Percentiles rank a stretch among this genome's conserved stretches.
Conservation (phyloP, 441 rosid species). For the Arabidopsis lyrata region DNA sequence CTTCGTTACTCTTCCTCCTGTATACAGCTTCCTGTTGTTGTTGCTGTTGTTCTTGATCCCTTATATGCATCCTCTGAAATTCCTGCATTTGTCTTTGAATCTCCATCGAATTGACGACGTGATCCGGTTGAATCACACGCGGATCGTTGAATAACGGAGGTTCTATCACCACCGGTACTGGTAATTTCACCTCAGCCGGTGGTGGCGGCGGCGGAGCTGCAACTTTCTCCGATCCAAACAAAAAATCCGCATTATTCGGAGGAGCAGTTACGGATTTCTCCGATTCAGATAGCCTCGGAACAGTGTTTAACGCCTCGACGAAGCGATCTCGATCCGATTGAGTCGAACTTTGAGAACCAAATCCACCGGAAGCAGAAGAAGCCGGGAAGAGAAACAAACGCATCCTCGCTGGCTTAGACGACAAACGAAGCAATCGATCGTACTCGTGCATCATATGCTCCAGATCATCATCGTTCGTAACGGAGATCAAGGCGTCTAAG, state of each 20-base stretch:
- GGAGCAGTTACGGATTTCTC: conserved; percentile 47
- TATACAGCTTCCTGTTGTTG: conserved; percentile 51
- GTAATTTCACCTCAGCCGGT: conserved; percentile 39
- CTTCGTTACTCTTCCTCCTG: conserved; percentile 58
- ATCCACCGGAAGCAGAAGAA: conserved; percentile 46
- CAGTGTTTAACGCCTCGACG: conserved; percentile 72
- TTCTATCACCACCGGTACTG: conserved; percentile 37
- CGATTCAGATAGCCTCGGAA: conserved; percentile 49
- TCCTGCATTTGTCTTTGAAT: conserved; percentile 65
- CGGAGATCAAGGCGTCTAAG: conserved; percentile 88
- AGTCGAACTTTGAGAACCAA: conserved; percentile 58
- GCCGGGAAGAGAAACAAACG: conserved; percentile 76
- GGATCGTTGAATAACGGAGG: conserved; percentile 52
- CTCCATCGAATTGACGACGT: conserved; percentile 52
- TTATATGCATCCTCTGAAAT: conserved; percentile 79
- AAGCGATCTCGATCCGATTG: conserved; percentile 81
- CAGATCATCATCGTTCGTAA: conserved; percentile 87
- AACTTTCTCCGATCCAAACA: conserved; percentile 75
- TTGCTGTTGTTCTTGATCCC: conserved; percentile 66
- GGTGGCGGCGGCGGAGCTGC: conserved; percentile 47
- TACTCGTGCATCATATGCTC: conserved; percentile 93
- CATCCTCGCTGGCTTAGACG: conserved; percentile 83
- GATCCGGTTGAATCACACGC: conserved; percentile 61
- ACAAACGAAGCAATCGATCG: conserved; percentile 70
- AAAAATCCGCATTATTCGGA: conserved; percentile 61